These are phyloP conservation scores for Thielaviopsis punctulata DNA, from an alignment of 2,329 filamentous ascomycete genomes.

Conservation along the genomic window DNA sequence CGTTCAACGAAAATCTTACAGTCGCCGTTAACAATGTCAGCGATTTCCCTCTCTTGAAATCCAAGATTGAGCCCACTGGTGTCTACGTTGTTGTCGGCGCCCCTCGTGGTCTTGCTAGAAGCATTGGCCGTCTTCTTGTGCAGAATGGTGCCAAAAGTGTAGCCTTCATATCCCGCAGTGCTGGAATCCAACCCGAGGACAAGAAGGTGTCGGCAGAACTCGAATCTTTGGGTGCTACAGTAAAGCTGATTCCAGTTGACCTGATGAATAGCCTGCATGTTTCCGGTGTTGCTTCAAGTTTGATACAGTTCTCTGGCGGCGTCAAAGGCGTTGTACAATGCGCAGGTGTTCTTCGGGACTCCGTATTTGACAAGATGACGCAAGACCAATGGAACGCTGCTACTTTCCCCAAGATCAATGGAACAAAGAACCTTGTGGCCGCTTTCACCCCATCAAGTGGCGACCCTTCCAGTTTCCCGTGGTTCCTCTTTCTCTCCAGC, in stretches of 20 bases:
- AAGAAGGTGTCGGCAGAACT: slow-evolving; percentile 21
- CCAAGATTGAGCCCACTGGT: slow-evolving; percentile 17
- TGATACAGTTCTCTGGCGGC: slow-evolving; percentile 15
- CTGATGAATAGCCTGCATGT: slow-evolving; percentile 24
- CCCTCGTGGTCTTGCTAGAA: slow-evolving; percentile 37
- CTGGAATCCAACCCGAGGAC: slow-evolving; percentile 17
- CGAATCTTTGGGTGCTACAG: slow-evolving; percentile 18
- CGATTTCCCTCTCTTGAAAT: slow-evolving; percentile 17
- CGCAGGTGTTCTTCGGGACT: slow-evolving; percentile 21
- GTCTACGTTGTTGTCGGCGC: slow-evolving; percentile 41
- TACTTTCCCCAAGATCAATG: slow-evolving; percentile 21
- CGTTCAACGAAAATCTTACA: slow-evolving; percentile 14
- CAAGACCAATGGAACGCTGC: slow-evolving; percentile 19
- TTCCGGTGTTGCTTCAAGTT: slow-evolving; percentile 12
- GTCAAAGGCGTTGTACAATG: slow-evolving; percentile 22
- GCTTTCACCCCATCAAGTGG: slow-evolving; percentile 14
- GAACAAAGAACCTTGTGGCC: slow-evolving; percentile 25
- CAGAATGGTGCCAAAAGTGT: slow-evolving; percentile 32
- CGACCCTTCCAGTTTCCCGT: slow-evolving; percentile 21
- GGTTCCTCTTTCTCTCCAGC: slow-evolving; percentile 15
- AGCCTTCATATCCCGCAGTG: slow-evolving; percentile 35
- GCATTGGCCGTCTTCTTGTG: slow-evolving; percentile 33
- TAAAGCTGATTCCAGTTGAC: slow-evolving; percentile 23
- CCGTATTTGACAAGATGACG: slow-evolving; percentile 21
- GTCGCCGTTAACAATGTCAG: slow-evolving; percentile 9